Percentiles rank a stretch among this genome's conserved stretches.
Evolutionary conservation across 805 yeast species (phyloP).

Genomic region (Starmerella sirachaensis): DNA sequence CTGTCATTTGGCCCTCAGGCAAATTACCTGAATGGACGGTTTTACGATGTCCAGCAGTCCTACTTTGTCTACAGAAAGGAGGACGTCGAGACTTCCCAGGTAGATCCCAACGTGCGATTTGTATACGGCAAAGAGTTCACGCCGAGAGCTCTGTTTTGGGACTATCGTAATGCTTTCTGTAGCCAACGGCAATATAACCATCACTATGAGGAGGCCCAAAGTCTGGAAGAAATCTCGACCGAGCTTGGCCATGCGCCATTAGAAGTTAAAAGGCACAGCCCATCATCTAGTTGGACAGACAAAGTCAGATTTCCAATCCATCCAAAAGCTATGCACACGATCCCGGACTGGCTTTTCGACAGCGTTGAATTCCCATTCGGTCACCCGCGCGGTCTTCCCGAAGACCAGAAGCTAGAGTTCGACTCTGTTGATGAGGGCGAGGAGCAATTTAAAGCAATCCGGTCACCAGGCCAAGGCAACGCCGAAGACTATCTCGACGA

Average conservation of each 20-base stretch:
- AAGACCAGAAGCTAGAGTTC: constrained; percentile 21
- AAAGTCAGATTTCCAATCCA: constrained; percentile 55
- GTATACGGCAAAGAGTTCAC: constrained; percentile 44
- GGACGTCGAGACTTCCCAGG: constrained; percentile 22
- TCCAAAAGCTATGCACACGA: constrained; percentile 44
- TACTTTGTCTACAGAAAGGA: constrained; percentile 41
- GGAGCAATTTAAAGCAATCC: constrained; percentile 40
- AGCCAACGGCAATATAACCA: constrained; percentile 5
- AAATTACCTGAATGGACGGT: constrained; percentile 66
- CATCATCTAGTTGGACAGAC: constrained; percentile 62
- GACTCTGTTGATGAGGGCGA: constrained; percentile 39
- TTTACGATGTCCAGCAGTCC: constrained; percentile 67
- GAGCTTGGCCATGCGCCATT: not conserved
- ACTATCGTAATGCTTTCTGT: constrained; percentile 69
- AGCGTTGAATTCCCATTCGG: constrained; percentile 25
- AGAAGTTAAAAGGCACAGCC: not conserved
- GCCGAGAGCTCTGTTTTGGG: constrained; percentile 82
- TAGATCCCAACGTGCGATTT: constrained; percentile 40
- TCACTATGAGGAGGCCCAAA: constrained; percentile 7
- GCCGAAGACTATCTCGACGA: constrained; percentile 44
- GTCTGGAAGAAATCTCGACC: constrained; percentile 24
- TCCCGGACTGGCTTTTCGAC: constrained; percentile 49
- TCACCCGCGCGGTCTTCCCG: constrained; percentile 24
- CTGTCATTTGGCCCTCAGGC: constrained; percentile 61
- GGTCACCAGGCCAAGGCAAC: constrained; percentile 22